Evolutionary conservation across 1,284 basidiomycete species (phyloP), one percentile per base, ranked within the genome.

Genomic region (Volvariella volvacea): DNA sequence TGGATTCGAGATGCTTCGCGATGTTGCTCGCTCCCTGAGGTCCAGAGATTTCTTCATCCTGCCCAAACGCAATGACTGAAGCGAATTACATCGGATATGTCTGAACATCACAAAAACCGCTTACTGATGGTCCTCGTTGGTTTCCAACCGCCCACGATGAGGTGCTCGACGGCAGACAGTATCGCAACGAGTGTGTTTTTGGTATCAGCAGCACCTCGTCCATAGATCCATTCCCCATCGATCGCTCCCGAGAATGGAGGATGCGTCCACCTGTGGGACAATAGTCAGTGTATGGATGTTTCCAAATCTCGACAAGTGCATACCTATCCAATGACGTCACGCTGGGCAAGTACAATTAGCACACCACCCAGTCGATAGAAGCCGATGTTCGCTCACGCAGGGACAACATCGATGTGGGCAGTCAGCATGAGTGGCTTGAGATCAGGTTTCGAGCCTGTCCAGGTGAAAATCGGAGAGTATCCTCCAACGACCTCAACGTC

Each of bases 21-120:
- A 87, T 62, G 30, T 65, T 48, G 4, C 57, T 58, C 2, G 83
- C 83, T n/a, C 82, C 83, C 48, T 79, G 59, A n/a, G 44, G 48
- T 30, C 82, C 83, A 44, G 70, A 70, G 14, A 71, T 63, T 64
- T 90, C 87, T 58, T 89, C 88, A 56, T 89, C 87, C 51, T 83
- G 83, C 8, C 88, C 86, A 51, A 80, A 82, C 1, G 80, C 74
- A 36, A 88, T 65, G 2, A 89, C 72, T 28, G 12, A n/a, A 6
- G 12, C 25, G 25, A 28, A 12, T 6, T 28, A 6, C 6, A 12
- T 12, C 6, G 12, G 12, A 28, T 6, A 28, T 6, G 6, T 6
- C 25, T 28, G 6, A 28, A 28, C n/a, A n/a, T 28, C 12, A 28
- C 6, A 28, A 28, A 6, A 6, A 28, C 6, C 6, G 6, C 6